Base-by-base conservation (phyloP, 805 yeast genomes). In the Hanseniaspora mollemarum region DNA sequence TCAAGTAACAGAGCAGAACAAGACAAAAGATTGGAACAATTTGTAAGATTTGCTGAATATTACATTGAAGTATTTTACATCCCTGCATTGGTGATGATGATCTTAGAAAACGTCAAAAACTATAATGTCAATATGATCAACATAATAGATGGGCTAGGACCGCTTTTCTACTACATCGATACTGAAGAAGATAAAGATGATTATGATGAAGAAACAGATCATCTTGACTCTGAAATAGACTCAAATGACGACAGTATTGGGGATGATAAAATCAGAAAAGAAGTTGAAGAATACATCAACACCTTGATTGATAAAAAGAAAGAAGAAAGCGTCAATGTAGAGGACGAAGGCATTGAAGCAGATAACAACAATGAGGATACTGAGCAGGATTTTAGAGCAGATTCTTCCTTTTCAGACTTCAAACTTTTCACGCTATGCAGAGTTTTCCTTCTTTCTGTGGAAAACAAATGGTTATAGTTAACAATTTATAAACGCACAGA, bases 31-130 rank as follows among this genome's bases (percentile, higher is more conserved):
- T 45, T 65, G 21, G 67, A 64, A 49, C 66, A 64, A 49, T 65
- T 65, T 57, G 69, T 65, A 3, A 60, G 64, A 39, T 62, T 66
- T 46, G 69, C 69, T 2, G 69, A 65, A 39, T 66, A 64, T 48
- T 65, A 64, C 46, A 64, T 64, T 36, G 68, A 65, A 54, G 52
- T 61, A 13, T 65, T 61, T 46, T 65, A 60, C 53, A 53, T 64
- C 31, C 69, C 69, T 9, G 58, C 61, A 18, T 54, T 65, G 38
- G 59, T 64, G 6, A 59, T 62, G 22, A 62, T 64, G 18, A 46
- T 65, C 9, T 64, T 62, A 37, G 55, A 55, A 9, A 64, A 65
- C 36, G 42, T 51, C 16, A 46, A 45, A 24, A 60, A 65, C 37
- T 63, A 62, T 4, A 49, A 61, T n/a, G 37, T 29, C 6, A 48